These are phyloP conservation scores for Otatea glauca DNA, from an alignment of 176 grass and related monocot species.

Conservation along the genomic window DNA sequence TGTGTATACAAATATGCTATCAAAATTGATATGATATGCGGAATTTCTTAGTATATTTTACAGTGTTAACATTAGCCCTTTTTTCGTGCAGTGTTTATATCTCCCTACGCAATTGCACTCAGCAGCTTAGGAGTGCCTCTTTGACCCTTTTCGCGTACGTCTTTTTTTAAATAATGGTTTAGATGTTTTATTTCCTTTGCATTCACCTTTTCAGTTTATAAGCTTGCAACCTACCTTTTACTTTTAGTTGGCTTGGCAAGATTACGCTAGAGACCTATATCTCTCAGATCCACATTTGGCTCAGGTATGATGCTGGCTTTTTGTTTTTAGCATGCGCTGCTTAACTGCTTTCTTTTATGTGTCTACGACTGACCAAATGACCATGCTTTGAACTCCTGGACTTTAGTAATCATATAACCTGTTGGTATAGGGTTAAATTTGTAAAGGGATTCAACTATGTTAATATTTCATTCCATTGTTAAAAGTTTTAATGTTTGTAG, in stretches of 20 bases:
- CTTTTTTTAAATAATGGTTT: background rate
- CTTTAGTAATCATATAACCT: background rate
- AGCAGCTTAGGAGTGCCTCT: constrained; percentile 61
- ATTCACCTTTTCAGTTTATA: constrained; percentile 19
- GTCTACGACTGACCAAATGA: constrained; percentile 3
- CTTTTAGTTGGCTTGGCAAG: constrained; percentile 72
- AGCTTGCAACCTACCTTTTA: background rate
- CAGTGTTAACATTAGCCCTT: background rate
- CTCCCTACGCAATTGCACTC: constrained; percentile 66
- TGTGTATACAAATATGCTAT: constrained; percentile 35
- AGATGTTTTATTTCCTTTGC: constrained; percentile 20
- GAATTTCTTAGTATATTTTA: constrained; percentile 25
- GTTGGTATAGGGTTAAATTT: background rate
- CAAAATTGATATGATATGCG: background rate
- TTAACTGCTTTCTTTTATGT: background rate
- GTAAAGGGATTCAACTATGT: background rate
- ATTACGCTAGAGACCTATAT: constrained; percentile 80
- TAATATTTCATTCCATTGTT: background rate
- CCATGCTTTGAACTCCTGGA: background rate
- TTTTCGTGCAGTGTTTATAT: constrained; percentile 62
- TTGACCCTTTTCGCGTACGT: constrained; percentile 74
- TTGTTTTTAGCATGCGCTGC: background rate
- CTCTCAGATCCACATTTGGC: constrained; percentile 81
- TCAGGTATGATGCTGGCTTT: constrained; percentile 47
- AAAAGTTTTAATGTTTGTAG: background rate